Evolutionary conservation across 768 basidiomycete species (phyloP).

Genomic region (Lyophyllum atratum): DNA sequence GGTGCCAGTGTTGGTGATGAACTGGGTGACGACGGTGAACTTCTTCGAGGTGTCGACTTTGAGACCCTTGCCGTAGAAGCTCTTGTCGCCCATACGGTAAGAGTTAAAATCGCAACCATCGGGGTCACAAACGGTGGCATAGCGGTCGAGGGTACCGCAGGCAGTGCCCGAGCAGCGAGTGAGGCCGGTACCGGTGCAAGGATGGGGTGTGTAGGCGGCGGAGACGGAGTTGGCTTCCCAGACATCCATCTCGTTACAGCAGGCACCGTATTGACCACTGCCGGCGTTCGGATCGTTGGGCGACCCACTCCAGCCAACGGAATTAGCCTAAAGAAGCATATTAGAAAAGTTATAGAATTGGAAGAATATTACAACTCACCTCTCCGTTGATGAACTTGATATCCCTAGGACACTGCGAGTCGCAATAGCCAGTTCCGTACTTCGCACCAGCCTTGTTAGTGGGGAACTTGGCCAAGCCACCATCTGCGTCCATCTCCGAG

Average conservation of each 20-base stretch:
- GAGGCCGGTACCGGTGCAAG: slow-evolving; percentile 42
- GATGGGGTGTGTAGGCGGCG: slow-evolving; percentile 55
- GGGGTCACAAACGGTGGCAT: slow-evolving; percentile 50
- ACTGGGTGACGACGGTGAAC: slow-evolving; percentile 44
- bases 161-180: slow-evolving; percentile 43
- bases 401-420: slow-evolving; percentile 56
- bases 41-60: slow-evolving; percentile 51
- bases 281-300: slow-evolving; percentile 46
- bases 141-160: slow-evolving; percentile 39
- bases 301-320: slow-evolving; percentile 39
- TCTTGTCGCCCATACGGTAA: slow-evolving; percentile 40
- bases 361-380: slow-evolving; percentile 28
- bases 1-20: slow-evolving; percentile 33
- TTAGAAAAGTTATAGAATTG: neutral
- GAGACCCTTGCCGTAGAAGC: slow-evolving; percentile 45
- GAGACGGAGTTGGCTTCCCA: slow-evolving; percentile 59
- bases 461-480: slow-evolving; percentile 47
- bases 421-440: slow-evolving; percentile 63
- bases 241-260: slow-evolving; percentile 62
- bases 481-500: slow-evolving; percentile 60
- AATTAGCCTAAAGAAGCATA: slow-evolving; percentile 42
- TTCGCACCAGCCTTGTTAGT: slow-evolving; percentile 56
- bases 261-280: slow-evolving; percentile 46
- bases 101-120: slow-evolving; percentile 68
- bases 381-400: slow-evolving; percentile 62